Conservation (phyloP, 306 rosid genomes). For the Sicyos edulis region DNA sequence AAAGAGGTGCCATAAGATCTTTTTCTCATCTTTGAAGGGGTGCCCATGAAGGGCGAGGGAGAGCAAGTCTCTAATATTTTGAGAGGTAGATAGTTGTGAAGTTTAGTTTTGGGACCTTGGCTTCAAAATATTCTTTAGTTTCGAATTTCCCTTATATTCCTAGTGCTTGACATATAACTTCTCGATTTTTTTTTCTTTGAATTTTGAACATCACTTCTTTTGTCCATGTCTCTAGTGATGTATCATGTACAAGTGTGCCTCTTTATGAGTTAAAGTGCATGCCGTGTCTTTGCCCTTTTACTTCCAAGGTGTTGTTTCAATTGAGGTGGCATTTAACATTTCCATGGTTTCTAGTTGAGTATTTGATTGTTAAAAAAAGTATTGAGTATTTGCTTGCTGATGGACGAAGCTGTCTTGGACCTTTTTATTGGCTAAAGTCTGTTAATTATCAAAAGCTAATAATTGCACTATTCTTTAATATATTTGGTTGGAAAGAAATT, state of each 20-base stretch:
- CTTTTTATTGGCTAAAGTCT: background rate
- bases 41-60: too few relatives aligned
- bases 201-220: background rate
- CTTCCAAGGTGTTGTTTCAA: background rate
- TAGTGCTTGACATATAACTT: background rate
- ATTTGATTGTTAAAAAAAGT: background rate
- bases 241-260: background rate
- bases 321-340: background rate
- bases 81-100: background rate
- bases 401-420: background rate
- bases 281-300: background rate
- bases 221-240: conserved; percentile 6
- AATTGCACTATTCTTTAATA: background rate
- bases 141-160: background rate
- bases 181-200: background rate
- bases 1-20: too few relatives aligned
- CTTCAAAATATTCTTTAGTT: conserved; percentile 11
- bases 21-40: too few relatives aligned
- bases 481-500: conserved; percentile 9
- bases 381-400: background rate
- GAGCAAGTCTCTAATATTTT: too few relatives aligned
- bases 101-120: conserved; percentile 5
- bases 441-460: background rate
- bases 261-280: background rate
- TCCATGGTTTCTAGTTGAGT: conserved; percentile 5